A percentile compares a stretch with the other conserved stretches of the same genome.
These are phyloP conservation scores for Aspergillus vadensis DNA, from an alignment of 2,329 filamentous ascomycete species.

Conservation along the genomic window DNA sequence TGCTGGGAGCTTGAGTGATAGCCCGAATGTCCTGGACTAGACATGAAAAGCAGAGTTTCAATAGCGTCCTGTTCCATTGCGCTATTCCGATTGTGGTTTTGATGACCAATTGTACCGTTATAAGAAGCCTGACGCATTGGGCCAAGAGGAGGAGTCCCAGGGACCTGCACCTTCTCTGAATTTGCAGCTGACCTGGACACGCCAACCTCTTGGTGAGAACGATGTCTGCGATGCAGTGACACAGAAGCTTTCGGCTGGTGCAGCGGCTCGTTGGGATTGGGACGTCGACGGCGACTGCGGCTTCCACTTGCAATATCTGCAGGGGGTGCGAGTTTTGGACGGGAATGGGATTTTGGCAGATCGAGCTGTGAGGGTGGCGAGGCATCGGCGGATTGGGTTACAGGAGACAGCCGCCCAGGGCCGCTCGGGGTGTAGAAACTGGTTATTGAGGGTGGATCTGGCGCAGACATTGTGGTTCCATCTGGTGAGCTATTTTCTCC, in stretches of 20 bases:
- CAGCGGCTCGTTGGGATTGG: constrained; percentile 38
- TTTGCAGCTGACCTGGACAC: constrained; percentile 23
- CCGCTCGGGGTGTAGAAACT: constrained; percentile 13
- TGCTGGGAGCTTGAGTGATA: constrained; percentile 43
- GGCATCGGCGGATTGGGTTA: constrained; percentile 16
- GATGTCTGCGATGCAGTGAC: constrained; percentile 33
- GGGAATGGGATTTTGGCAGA: constrained; percentile 20
- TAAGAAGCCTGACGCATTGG: constrained; percentile 28
- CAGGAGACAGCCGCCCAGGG: constrained; percentile 16
- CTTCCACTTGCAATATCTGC: constrained; percentile 43
- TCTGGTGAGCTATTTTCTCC: constrained; percentile 28
- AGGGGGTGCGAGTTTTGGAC: constrained; percentile 47
- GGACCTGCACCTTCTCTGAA: constrained; percentile 25
- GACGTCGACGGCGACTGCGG: constrained; percentile 37
- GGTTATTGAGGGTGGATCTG: constrained; percentile 20
- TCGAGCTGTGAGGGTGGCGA: constrained; percentile 17
- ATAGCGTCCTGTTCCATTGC: constrained; percentile 54
- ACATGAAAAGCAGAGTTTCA: constrained; percentile 55
- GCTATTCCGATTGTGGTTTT: constrained; percentile 45
- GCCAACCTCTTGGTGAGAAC: constrained; percentile 35
- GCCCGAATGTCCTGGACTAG: constrained; percentile 51
- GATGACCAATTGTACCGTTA: constrained; percentile 21
- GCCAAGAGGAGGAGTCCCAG: constrained; percentile 36
- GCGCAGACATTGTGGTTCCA: constrained; percentile 26
- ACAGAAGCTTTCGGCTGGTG: constrained; percentile 22